A percentile compares a stretch with the other conserved stretches of the same genome.
phyloP scores from a whole-genome alignment of 2,329 filamentous ascomycete species.

The Venturia nashicola region DNA sequence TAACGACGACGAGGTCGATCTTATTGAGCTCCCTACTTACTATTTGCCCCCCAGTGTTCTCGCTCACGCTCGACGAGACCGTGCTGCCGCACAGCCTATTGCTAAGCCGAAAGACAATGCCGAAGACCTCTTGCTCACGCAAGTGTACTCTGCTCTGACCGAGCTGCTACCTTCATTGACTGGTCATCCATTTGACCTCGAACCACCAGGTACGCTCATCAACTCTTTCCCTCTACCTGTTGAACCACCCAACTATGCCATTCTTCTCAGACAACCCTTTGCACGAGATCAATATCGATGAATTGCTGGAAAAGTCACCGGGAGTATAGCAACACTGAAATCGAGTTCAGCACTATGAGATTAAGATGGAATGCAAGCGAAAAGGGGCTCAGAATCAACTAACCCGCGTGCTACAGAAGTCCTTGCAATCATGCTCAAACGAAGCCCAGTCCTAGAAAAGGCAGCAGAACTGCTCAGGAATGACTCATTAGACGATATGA shows the following conservation, averaged over 20 bases:
- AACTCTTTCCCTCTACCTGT: no score
- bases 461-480: conserved; percentile 28
- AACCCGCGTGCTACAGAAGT: conserved; percentile 10
- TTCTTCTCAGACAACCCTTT: no score
- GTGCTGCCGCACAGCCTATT: not conserved
- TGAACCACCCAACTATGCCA: no score
- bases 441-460: conserved; percentile 25
- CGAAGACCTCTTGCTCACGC: not conserved
- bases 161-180: conserved; percentile 18
- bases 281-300: no score
- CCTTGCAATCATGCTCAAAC: conserved; percentile 22
- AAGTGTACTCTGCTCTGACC: conserved; percentile 11
- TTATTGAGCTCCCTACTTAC: no score
- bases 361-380: no score
- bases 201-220: conserved; percentile 15
- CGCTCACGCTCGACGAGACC: not conserved
- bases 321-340: no score
- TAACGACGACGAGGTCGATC: not conserved
- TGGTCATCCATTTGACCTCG: conserved; percentile 17
- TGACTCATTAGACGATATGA: conserved; percentile 27
- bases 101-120: not conserved
- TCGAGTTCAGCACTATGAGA: no score
- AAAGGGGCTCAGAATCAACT: no score
- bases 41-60: not conserved
- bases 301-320: no score